These are phyloP conservation scores for Termitomyces sp. DNA, from an alignment of 768 basidiomycete species.

Conservation along the genomic window DNA sequence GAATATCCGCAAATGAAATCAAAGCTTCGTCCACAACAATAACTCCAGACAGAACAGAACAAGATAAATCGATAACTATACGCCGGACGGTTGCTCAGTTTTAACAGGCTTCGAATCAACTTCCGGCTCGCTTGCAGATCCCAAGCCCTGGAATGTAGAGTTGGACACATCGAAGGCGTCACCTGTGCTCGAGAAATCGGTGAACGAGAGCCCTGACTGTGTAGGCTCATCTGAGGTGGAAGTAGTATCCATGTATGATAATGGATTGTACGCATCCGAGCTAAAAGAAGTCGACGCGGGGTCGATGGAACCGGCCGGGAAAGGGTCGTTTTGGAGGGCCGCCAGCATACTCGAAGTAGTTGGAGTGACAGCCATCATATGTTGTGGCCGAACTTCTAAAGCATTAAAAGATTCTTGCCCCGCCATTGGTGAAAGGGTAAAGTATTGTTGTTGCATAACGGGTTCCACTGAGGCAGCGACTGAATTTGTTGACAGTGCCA, in stretches of 20 bases:
- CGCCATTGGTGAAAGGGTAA: constrained; percentile 83
- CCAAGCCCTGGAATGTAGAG: constrained; percentile 66
- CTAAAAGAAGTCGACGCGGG: constrained; percentile 56
- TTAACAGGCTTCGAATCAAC: constrained; percentile 62
- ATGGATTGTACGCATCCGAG: constrained; percentile 61
- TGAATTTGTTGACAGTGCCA: constrained; percentile 86
- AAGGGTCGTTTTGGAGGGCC: constrained; percentile 74
- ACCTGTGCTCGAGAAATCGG: constrained; percentile 60
- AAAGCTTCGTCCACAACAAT: constrained; percentile 4
- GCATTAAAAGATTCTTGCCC: constrained; percentile 75
- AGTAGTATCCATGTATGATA: constrained; percentile 75
- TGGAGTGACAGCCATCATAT: constrained; percentile 74
- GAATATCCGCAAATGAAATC: constrained; percentile 15
- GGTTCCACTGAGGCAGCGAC: constrained; percentile 91
- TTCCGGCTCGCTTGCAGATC: constrained; percentile 55
- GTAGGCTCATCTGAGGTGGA: constrained; percentile 60
- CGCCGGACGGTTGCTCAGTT: constrained; percentile 46
- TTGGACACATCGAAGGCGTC: constrained; percentile 65
- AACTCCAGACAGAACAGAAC: constrained; percentile 6
- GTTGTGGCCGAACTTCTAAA: constrained; percentile 55
- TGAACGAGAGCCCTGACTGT: constrained; percentile 64
- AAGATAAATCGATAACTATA: constrained; percentile 22
- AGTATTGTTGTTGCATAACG: constrained; percentile 87
- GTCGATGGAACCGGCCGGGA: constrained; percentile 62
- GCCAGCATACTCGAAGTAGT: constrained; percentile 91